These are phyloP conservation scores for Mycena alexandri DNA, from an alignment of 768 basidiomycete genomes.

Conservation along the genomic window DNA sequence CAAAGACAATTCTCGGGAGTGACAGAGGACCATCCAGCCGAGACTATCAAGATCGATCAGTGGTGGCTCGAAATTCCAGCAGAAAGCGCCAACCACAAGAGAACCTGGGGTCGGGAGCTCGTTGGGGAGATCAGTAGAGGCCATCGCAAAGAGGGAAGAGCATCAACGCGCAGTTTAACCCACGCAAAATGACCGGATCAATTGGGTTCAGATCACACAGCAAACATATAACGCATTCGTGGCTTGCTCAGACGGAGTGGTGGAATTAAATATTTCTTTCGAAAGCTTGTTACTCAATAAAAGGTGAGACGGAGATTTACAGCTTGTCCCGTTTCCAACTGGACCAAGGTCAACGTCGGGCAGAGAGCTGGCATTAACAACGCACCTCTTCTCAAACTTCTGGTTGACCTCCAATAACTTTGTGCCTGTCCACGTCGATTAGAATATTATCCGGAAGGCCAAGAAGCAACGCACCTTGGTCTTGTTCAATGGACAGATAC, in stretches of 20 bases:
- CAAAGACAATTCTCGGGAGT: conserved; percentile 71
- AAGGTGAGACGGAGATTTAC: conserved; percentile 50
- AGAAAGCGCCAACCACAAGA: conserved; percentile 52
- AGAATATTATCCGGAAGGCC: no score
- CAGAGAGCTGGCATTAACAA: conserved; percentile 25
- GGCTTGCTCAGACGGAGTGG: conserved; percentile 15
- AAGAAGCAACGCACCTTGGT: conserved; percentile 56
- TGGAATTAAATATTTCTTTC: conserved; percentile 14
- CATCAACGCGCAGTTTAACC: conserved; percentile 6
- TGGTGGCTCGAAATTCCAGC: conserved; percentile 1
- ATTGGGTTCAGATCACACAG: conserved; percentile 28
- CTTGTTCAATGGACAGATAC: conserved; percentile 85
- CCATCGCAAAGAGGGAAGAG: conserved; percentile 25
- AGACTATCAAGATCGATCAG: conserved; percentile 41
- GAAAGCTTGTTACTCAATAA: conserved; percentile 24
- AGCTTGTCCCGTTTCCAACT: conserved; percentile 86
- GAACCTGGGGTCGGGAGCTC: conserved; percentile 54
- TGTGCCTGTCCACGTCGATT: conserved; percentile 48
- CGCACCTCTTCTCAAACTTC: conserved; percentile 81
- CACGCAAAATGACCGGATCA: conserved; percentile 30
- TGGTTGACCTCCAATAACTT: conserved; percentile 80
- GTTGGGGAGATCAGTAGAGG: conserved; percentile 42
- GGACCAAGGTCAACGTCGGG: conserved; percentile 24
- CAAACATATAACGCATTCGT: conserved; percentile 17
- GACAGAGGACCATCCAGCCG: conserved; percentile 50